These are phyloP conservation scores for Tylopilus balloui DNA, from an alignment of 768 basidiomycete genomes.

Conservation along the genomic window DNA sequence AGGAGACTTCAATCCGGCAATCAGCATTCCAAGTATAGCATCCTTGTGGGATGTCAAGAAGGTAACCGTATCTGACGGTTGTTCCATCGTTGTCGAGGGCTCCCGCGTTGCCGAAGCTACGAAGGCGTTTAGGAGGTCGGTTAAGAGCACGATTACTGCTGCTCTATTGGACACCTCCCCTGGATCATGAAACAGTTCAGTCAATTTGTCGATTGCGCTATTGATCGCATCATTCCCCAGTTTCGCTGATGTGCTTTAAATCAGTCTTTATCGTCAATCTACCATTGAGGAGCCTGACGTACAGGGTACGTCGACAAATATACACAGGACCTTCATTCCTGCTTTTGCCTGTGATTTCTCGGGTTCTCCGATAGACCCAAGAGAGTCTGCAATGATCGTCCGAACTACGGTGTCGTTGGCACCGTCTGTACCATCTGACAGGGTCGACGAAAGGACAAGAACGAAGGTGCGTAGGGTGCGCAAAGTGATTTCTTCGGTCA, in stretches of 20 bases:
- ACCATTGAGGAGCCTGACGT: constrained; percentile 29
- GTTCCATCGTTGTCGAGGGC: background rate
- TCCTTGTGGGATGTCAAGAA: constrained; percentile 65
- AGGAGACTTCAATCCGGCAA: constrained; percentile 50
- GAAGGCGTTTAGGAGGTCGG: constrained; percentile 56
- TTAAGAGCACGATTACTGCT: constrained; percentile 61
- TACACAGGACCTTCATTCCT: constrained; percentile 78
- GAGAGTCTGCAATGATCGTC: constrained; percentile 76
- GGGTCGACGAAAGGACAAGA: constrained; percentile 57
- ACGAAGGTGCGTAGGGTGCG: constrained; percentile 69
- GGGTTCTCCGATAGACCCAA: constrained; percentile 76
- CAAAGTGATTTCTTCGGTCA: constrained; percentile 73
- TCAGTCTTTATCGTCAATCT: background rate
- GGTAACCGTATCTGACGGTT: constrained; percentile 32
- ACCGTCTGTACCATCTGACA: constrained; percentile 35
- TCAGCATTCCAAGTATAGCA: constrained; percentile 61
- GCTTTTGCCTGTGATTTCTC: constrained; percentile 91
- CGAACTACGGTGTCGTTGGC: constrained; percentile 55
- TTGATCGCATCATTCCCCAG: constrained; percentile 64
- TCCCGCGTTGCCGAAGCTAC: constrained; percentile 1
- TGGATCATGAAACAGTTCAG: constrained; percentile 67
- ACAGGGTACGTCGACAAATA: constrained; percentile 78
- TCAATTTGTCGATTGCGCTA: constrained; percentile 71
- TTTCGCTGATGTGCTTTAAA: constrained; percentile 44
- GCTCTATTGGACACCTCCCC: constrained; percentile 64